These are phyloP conservation scores for Mycena filopes DNA, from an alignment of 768 basidiomycete species.

Conservation along the genomic window DNA sequence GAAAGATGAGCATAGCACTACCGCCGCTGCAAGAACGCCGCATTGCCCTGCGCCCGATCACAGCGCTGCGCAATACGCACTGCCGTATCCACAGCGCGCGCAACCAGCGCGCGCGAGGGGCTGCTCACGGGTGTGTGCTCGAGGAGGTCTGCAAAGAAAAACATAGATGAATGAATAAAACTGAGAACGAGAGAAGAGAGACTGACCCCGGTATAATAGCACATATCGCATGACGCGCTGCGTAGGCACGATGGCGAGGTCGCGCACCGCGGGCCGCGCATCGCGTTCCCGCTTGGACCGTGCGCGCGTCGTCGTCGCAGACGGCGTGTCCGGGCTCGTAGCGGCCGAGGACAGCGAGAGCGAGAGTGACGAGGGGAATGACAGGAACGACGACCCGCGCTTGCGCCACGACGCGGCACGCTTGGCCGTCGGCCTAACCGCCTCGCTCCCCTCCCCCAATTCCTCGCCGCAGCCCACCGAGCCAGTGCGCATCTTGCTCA, in stretches of 20 bases:
- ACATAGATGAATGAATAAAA: conserved; percentile 1
- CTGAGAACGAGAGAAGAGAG: neutral
- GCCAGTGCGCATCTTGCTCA: conserved; percentile 23
- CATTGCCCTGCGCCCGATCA: conserved; percentile 68
- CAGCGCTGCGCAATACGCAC: conserved; percentile 69
- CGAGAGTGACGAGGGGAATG: conserved; percentile 2
- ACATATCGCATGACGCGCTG: conserved; percentile 78
- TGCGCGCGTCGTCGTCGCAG: neutral
- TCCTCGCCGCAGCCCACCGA: conserved; percentile 5
- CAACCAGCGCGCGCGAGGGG: conserved; percentile 64
- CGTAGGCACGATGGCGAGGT: conserved; percentile 73
- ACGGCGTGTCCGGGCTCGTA: too few relatives aligned
- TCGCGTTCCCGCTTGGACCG: conserved; percentile 12
- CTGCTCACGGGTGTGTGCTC: conserved; percentile 63
- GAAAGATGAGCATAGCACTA: too few relatives aligned
- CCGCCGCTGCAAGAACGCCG: conserved; percentile 40
- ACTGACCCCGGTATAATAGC: conserved; percentile 66
- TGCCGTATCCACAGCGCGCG: conserved; percentile 67
- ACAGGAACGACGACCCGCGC: conserved; percentile 5
- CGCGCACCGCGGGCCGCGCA: conserved; percentile 52
- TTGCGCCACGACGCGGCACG: neutral
- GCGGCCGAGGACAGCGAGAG: conserved; percentile 7
- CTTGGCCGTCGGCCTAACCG: neutral
- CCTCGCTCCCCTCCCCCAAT: neutral
- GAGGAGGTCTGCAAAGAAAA: conserved; percentile 58